Conservation (phyloP, 805 yeast species). For the Schwanniomyces pseudopolymorphus region DNA sequence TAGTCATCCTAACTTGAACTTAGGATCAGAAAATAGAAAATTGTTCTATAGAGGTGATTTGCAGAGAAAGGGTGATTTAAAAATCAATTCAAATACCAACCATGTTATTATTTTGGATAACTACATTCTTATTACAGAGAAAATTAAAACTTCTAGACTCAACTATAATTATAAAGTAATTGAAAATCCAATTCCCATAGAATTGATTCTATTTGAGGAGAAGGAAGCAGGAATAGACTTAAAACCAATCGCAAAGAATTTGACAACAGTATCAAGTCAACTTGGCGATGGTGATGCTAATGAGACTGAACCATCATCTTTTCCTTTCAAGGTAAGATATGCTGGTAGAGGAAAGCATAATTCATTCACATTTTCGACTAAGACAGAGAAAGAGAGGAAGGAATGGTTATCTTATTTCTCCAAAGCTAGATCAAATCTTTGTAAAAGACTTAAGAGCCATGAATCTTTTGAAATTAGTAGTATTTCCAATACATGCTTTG, state of each 20-base stretch:
- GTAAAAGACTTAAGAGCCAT: conserved; percentile 27
- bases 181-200: conserved; percentile 63
- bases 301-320: conserved; percentile 29
- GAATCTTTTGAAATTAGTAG: conserved; percentile 57
- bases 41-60: conserved; percentile 60
- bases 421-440: conserved; percentile 42
- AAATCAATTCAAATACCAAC: conserved; percentile 52
- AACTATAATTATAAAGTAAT: conserved; percentile 35
- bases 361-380: conserved; percentile 51
- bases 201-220: conserved; percentile 53
- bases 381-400: conserved; percentile 49
- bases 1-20: conserved; percentile 47
- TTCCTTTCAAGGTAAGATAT: conserved; percentile 54
- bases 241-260: conserved; percentile 14
- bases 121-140: conserved; percentile 64
- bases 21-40: conserved; percentile 54
- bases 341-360: conserved; percentile 55
- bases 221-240: conserved; percentile 29
- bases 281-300: conserved; percentile 13
- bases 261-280: conserved; percentile 13
- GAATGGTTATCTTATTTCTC: conserved; percentile 58
- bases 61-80: conserved; percentile 60
- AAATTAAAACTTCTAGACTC: conserved; percentile 37
- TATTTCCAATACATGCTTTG: conserved; percentile 60
- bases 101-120: conserved; percentile 69